Evolutionary conservation across 139 green algal species (phyloP).

Genomic region (Chlorella vulgaris): DNA sequence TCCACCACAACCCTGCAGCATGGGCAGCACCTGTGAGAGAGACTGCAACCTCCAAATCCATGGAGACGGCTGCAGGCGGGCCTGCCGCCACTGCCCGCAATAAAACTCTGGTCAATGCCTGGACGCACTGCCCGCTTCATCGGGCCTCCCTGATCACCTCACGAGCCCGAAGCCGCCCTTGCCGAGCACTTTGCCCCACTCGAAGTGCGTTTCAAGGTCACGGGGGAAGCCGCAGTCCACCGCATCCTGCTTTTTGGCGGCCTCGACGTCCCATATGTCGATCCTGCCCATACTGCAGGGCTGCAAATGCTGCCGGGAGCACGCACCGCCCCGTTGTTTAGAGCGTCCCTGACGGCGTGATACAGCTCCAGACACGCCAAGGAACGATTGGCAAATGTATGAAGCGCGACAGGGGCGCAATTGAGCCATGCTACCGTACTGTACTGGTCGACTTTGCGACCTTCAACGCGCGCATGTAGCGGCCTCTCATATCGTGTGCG

Average conservation of each 20-base stretch:
- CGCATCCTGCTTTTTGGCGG: slow-evolving; percentile 6
- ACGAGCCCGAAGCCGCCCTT: slow-evolving; percentile 86
- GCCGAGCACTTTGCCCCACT: slow-evolving; percentile 61
- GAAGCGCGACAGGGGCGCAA: no score
- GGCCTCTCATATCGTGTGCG: no score
- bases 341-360: no score
- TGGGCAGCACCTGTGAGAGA: background rate
- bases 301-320: background rate
- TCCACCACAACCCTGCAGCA: slow-evolving; percentile 49
- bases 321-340: background rate
- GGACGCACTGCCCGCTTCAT: no score
- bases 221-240: slow-evolving; percentile 42
- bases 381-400: no score
- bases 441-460: no score
- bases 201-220: slow-evolving; percentile 46
- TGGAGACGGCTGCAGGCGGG: background rate
- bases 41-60: background rate
- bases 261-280: slow-evolving; percentile 50
- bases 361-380: no score
- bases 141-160: slow-evolving; percentile 9
- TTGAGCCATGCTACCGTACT: no score
- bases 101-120: background rate
- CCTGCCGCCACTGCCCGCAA: background rate
- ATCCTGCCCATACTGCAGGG: slow-evolving; percentile 22
- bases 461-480: no score